Percentiles rank a stretch among this genome's conserved stretches.
Evolutionary conservation across 23 red algal genomes (phyloP).

Genomic region (Gracilariopsis chorda): DNA sequence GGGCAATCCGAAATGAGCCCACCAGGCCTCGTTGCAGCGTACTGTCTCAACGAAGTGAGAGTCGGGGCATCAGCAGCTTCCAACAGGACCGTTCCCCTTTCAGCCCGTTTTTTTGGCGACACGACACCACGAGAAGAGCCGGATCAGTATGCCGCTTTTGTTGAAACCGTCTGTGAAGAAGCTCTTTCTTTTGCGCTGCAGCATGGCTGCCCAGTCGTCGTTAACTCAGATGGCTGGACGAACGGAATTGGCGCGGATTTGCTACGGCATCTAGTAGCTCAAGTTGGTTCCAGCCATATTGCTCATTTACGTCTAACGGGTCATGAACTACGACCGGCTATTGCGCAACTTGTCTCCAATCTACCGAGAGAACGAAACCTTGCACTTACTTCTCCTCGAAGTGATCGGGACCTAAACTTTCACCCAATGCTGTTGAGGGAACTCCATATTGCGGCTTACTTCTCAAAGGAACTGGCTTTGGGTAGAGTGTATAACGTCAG

Average conservation of each 20-base stretch:
- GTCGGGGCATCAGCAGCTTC: not conserved
- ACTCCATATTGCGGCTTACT: constrained; percentile 11
- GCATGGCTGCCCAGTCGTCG: not conserved
- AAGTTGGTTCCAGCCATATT: not conserved
- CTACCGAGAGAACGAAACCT: not conserved
- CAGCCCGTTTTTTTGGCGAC: constrained; percentile 8
- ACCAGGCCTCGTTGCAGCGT: constrained; percentile 14
- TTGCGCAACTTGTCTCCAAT: not conserved
- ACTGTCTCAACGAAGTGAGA: not conserved
- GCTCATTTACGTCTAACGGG: not conserved
- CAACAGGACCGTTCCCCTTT: not conserved
- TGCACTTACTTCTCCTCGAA: not conserved
- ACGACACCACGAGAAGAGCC: constrained; percentile 21
- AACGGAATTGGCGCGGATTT: constrained; percentile 1
- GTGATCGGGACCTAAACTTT: not conserved
- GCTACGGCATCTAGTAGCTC: not conserved
- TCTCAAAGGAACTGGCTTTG: constrained; percentile 5
- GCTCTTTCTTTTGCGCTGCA: not conserved
- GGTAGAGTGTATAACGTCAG: not conserved
- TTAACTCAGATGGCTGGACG: constrained; percentile 33
- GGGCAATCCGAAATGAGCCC: constrained; percentile 29
- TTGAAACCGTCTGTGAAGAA: not conserved
- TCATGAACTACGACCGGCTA: not conserved
- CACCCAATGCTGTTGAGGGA: not conserved
- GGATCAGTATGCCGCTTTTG: not conserved